These are phyloP conservation scores for Colletotrichum viniferum DNA, from an alignment of 2,329 filamentous ascomycete genomes.

Conservation along the genomic window DNA sequence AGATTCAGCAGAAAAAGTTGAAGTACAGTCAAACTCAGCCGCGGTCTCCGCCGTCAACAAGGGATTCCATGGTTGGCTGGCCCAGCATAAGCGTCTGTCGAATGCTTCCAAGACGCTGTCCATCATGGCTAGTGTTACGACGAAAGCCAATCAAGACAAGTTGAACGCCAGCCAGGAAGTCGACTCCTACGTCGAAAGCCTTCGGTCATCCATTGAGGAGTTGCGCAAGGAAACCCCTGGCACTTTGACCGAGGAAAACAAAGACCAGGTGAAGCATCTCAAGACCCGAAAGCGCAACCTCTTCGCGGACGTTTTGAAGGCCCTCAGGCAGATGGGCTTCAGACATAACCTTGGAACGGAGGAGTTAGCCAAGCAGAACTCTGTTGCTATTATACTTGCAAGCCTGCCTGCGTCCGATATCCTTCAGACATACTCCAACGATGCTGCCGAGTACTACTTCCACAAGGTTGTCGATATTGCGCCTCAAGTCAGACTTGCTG, in stretches of 20 bases:
- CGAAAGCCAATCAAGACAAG: background rate
- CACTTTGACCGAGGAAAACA: slow-evolving; percentile 85
- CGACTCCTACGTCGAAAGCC: slow-evolving; percentile 69
- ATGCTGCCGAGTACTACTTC: slow-evolving; percentile 72
- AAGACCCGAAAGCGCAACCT: slow-evolving; percentile 90
- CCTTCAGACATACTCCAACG: slow-evolving; percentile 25
- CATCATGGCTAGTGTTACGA: slow-evolving; percentile 73
- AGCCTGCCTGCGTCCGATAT: slow-evolving; percentile 29
- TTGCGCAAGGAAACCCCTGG: slow-evolving; percentile 84
- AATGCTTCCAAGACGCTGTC: slow-evolving; percentile 72
- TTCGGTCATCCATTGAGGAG: slow-evolving; percentile 71
- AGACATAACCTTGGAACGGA: slow-evolving; percentile 80
- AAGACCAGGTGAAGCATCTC: slow-evolving; percentile 81
- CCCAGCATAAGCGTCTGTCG: slow-evolving; percentile 68
- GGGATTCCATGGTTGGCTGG: slow-evolving; percentile 40
- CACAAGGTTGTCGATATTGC: slow-evolving; percentile 80
- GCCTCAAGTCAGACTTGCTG: slow-evolving; percentile 67
- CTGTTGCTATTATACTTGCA: slow-evolving; percentile 72
- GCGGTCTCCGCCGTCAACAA: slow-evolving; percentile 36
- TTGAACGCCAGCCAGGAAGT: slow-evolving; percentile 40
- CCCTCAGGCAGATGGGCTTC: slow-evolving; percentile 87
- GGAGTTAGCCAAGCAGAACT: slow-evolving; percentile 74
- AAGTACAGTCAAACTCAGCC: slow-evolving; percentile 13
- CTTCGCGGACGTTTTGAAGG: slow-evolving; percentile 85
- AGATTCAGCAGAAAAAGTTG: slow-evolving; percentile 25